Percentiles rank a stretch among this genome's conserved stretches.
Conservation (phyloP, 805 yeast genomes). For the Candida khao-thaluensis region DNA sequence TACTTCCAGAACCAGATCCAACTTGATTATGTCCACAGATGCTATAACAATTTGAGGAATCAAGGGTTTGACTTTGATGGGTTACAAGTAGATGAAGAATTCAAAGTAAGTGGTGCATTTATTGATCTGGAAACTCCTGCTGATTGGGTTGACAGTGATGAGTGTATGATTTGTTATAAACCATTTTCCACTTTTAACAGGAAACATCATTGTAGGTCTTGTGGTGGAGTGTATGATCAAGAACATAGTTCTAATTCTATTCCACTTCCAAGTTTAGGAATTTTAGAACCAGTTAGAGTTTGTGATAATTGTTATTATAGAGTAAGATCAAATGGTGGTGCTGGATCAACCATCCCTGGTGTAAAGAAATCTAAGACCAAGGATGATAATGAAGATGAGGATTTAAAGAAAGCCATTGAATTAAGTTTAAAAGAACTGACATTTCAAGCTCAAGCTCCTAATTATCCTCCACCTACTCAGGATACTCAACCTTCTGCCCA, state of each 20-base stretch:
- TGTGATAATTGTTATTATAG: slow-evolving; percentile 76
- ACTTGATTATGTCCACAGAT: slow-evolving; percentile 59
- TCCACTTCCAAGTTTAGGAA: slow-evolving; percentile 81
- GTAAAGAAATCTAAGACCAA: not conserved
- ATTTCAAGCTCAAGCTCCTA: slow-evolving; percentile 22
- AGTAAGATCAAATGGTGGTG: slow-evolving; percentile 6
- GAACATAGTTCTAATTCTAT: slow-evolving; percentile 73
- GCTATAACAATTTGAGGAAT: slow-evolving; percentile 55
- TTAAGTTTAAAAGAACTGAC: slow-evolving; percentile 63
- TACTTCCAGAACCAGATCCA: slow-evolving; percentile 70
- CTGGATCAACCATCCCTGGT: not conserved
- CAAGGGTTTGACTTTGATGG: slow-evolving; percentile 72
- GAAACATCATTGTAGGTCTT: slow-evolving; percentile 94
- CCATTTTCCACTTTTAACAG: slow-evolving; percentile 79
- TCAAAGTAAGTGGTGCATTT: slow-evolving; percentile 42
- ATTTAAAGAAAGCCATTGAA: slow-evolving; percentile 72
- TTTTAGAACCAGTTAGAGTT: slow-evolving; percentile 84
- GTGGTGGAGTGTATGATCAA: slow-evolving; percentile 93
- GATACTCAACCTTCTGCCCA: not conserved
- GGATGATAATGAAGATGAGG: slow-evolving; percentile 63
- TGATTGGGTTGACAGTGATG: slow-evolving; percentile 94
- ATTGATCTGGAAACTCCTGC: slow-evolving; percentile 93
- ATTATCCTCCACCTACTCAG: slow-evolving; percentile 14
- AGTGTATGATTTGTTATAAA: slow-evolving; percentile 89
- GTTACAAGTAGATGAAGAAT: slow-evolving; percentile 21